Percentiles rank a stretch among this genome's conserved stretches.
phyloP scores from a whole-genome alignment of 1,139 yeast genomes.

The Hyphopichia buzzinii region DNA sequence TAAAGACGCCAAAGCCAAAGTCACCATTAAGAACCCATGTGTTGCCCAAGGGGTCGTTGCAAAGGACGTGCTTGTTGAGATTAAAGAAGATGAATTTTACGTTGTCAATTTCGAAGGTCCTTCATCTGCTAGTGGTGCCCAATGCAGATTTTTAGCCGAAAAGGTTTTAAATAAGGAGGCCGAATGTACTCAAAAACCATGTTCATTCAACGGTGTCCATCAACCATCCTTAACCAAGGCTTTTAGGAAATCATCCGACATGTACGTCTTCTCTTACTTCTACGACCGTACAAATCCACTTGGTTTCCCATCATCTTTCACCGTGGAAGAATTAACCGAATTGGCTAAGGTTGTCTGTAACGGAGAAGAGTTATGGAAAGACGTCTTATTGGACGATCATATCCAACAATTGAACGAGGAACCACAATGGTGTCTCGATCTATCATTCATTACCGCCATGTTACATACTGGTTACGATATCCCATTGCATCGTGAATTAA shows the following conservation, averaged over 20 bases:
- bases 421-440: slow-evolving; percentile 93
- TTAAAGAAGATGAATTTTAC: slow-evolving; percentile 48
- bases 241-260: slow-evolving; percentile 67
- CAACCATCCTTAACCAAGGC: slow-evolving; percentile 86
- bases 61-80: slow-evolving; percentile 55
- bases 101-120: slow-evolving; percentile 78
- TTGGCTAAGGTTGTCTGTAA: slow-evolving; percentile 82
- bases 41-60: slow-evolving; percentile 70
- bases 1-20: slow-evolving; percentile 35
- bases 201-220: slow-evolving; percentile 95
- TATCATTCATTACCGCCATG: slow-evolving; percentile 84
- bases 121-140: slow-evolving; percentile 46
- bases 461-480: slow-evolving; percentile 95
- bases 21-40: slow-evolving; percentile 72
- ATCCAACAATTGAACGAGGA: slow-evolving; percentile 64
- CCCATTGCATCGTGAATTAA: slow-evolving; percentile 83
- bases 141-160: slow-evolving; percentile 86
- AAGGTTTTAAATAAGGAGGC: slow-evolving; percentile 77
- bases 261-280: slow-evolving; percentile 89
- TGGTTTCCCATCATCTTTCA: slow-evolving; percentile 91
- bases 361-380: slow-evolving; percentile 73
- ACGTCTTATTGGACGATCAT: slow-evolving; percentile 61
- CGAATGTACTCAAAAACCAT: slow-evolving; percentile 71
- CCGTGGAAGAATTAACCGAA: slow-evolving; percentile 78
- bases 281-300: slow-evolving; percentile 91